Evolutionary conservation across 306 rosid species (phyloP), one percentile per base, ranked within the genome.

Genomic region (Dalbergia oliveri): DNA sequence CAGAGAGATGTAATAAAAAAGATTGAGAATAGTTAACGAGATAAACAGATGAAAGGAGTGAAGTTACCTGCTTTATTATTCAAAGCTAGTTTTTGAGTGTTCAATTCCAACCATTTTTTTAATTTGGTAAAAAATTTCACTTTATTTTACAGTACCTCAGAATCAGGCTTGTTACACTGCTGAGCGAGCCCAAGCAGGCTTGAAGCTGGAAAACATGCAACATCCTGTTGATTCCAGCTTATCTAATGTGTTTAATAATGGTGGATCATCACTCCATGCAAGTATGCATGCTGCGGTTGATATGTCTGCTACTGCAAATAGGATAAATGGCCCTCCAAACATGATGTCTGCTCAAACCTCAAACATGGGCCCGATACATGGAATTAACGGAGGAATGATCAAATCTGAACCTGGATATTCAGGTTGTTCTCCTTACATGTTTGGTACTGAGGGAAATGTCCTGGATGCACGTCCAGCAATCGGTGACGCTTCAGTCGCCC

Each of bases 391-490:
- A 66, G 92, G 89, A 15, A 87, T 91, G 81, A 81, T 90, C 82
- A 91, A 92, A 85, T 80, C 94, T 37, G 97, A 90, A 88, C 87
- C 91, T 73, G 94, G 91, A 82, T 90, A 88, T 86, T 83, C 97
- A 57, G 88, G 88, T 67, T 81, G 79, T 88, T 83, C 93, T 15
- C 84, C 91, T 19, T 90, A 84, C 72, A 83, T 91, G 79, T 91
- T 88, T 86, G 90, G 90, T 34, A 23, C 89, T 60, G 91, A 90
- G 69, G 90, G 84, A 79, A 89, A 84, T 83, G 89, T 87, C 78
- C 81, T 87, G 76, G 92, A 88, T 73, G 47, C 89, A 5, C 92
- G 93, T 41, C 90, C 88, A 31, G 58, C 83, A 37, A 86, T 91
- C 45, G 93, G 94, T 61, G 92, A 91, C 79, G 84, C 91, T 59